Percentiles rank a stretch among this genome's conserved stretches.
These are phyloP conservation scores for Boletus rubescentipes DNA, from an alignment of 768 basidiomycete species.

Conservation along the genomic window DNA sequence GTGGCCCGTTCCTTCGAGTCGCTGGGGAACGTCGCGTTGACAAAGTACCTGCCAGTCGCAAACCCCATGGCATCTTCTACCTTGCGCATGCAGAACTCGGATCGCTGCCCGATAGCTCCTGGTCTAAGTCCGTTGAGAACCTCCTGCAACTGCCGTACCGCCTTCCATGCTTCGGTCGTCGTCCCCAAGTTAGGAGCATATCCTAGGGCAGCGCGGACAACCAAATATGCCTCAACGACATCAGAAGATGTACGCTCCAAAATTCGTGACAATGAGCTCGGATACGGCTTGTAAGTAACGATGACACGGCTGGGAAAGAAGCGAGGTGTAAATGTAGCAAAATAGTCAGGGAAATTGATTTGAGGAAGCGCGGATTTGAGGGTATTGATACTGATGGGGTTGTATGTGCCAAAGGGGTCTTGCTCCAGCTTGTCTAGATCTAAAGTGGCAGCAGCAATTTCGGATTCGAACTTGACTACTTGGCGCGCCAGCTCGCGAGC, in stretches of 20 bases:
- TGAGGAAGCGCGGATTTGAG: slow-evolving; percentile 70
- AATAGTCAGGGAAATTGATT: slow-evolving; percentile 82
- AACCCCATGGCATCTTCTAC: slow-evolving; percentile 83
- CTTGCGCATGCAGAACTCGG: slow-evolving; percentile 75
- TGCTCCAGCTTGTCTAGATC: slow-evolving; percentile 76
- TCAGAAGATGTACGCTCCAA: slow-evolving; percentile 65
- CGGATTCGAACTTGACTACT: slow-evolving; percentile 76
- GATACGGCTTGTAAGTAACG: slow-evolving; percentile 79
- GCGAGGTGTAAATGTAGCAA: slow-evolving; percentile 80
- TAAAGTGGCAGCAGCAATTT: slow-evolving; percentile 74
- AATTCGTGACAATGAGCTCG: slow-evolving; percentile 62
- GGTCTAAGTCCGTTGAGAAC: slow-evolving; percentile 80
- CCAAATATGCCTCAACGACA: slow-evolving; percentile 84
- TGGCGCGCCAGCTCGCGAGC: slow-evolving; percentile 64
- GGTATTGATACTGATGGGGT: slow-evolving; percentile 70
- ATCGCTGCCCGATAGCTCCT: slow-evolving; percentile 79
- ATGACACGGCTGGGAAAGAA: slow-evolving; percentile 74
- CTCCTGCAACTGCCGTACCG: slow-evolving; percentile 67
- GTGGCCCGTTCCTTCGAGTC: slow-evolving; percentile 80
- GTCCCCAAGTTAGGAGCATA: slow-evolving; percentile 72
- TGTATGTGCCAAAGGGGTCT: slow-evolving; percentile 88
- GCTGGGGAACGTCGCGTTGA: slow-evolving; percentile 77
- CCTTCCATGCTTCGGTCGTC: slow-evolving; percentile 77
- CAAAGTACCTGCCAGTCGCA: slow-evolving; percentile 86
- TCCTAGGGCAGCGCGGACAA: slow-evolving; percentile 68